Conservation (phyloP, 257 asterid species). For the Cynanchum wilfordii region DNA sequence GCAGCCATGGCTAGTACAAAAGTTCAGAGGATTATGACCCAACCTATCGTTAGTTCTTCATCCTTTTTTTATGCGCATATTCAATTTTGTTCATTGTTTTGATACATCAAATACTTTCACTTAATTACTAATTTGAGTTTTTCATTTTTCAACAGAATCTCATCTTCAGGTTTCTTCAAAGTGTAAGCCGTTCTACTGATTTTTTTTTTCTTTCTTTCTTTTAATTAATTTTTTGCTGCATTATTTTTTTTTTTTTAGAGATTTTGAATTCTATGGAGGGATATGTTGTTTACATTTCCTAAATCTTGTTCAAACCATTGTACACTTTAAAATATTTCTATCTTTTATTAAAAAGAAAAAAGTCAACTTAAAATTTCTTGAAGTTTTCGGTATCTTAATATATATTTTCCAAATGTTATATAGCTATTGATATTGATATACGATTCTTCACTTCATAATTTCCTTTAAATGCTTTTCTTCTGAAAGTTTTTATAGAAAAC, state of each 20-base stretch:
- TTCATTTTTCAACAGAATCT: slow-evolving; percentile 37
- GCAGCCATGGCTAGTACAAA: slow-evolving; percentile 62
- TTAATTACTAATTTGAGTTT: background rate
- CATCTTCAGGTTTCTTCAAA: slow-evolving; percentile 63
- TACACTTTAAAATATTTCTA: no score
- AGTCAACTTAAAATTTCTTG: background rate
- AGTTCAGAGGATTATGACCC: slow-evolving; percentile 68
- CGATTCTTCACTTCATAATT: background rate
- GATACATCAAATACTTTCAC: background rate
- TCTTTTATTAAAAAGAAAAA: no score
- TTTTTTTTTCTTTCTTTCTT: background rate
- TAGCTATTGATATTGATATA: background rate
- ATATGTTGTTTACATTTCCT: background rate
- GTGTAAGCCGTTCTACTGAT: slow-evolving; percentile 30
- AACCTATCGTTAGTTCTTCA: slow-evolving; percentile 39
- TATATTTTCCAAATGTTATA: background rate
- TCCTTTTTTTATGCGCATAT: background rate
- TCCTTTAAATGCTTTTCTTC: background rate
- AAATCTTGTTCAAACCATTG: no score
- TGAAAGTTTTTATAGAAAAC: background rate
- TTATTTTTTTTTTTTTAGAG: background rate
- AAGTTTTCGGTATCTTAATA: background rate
- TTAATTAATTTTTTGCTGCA: background rate
- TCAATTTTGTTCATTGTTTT: background rate
- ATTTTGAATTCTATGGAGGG: background rate